Base-by-base conservation (phyloP, 805 yeast genomes). In the Wickerhamomyces rabaulensis region DNA sequence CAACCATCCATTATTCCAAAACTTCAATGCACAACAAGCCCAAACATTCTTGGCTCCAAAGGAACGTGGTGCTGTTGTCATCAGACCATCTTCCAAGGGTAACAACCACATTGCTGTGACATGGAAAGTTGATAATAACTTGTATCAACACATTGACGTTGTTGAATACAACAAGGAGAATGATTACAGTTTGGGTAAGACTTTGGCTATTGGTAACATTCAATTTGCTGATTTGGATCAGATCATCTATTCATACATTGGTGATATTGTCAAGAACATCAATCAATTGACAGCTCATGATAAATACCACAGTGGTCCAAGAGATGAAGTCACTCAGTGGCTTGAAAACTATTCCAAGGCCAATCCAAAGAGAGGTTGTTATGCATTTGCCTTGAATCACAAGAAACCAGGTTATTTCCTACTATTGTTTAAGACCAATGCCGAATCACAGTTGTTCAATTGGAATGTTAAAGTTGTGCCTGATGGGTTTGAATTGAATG, bases 391-490 rank as follows among this genome's bases (percentile, higher is more conserved):
- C 62, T 83, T 80, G 65, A 95, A 95, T 66, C 87, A 87, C 65
- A 85, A 82, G 58, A 80, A 84, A 38, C 97, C 99, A 2, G 98
- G 99, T n/a, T 88, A 92, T 81, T 90, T 94, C 64, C 74, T 80
- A 57, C 70, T 94, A 49, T 77, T 91, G 66, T 92, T 92, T 74
- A 92, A 92, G 68, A 82, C 90, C 36, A 87, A 77, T 58, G 81
- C 79, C 16, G 73, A 71, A 48, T 79, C 87, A 12, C 79, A 79
- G 42, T 75, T 90, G 33, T 79, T 81, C 58, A 81, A 88, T 3
- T 88, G 97, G 96, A 87, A 88, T 60, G 96, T 94, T 37, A 85
- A 82, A 65, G 88, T 88, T n/a, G 83, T 86, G 45, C 90, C 94
- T 23, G 84, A 83, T 49, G 98, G 98, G 3, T 92, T 79, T 61